Evolutionary conservation across 1,284 basidiomycete species (phyloP).

Genomic region (Schizophyllum amplum): DNA sequence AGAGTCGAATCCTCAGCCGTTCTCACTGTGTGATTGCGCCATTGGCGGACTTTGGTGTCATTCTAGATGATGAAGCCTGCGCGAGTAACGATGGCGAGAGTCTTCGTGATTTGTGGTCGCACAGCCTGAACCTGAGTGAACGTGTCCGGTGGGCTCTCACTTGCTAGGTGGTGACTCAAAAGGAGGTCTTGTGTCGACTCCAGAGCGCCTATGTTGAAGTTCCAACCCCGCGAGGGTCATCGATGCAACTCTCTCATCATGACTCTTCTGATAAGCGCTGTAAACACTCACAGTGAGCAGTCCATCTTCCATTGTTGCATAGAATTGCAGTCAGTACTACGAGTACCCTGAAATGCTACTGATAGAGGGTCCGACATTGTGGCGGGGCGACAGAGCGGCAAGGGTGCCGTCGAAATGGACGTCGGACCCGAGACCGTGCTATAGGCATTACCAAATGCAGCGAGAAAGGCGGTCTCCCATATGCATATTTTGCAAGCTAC

Average conservation of each 20-base stretch:
- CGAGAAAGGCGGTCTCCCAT: not conserved
- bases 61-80: not conserved
- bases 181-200: too few relatives aligned
- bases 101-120: not conserved
- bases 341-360: too few relatives aligned
- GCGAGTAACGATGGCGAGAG: not conserved
- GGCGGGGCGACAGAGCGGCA: not conserved
- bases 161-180: too few relatives aligned
- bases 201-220: too few relatives aligned
- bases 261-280: not conserved
- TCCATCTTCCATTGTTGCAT: too few relatives aligned
- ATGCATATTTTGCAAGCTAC: too few relatives aligned
- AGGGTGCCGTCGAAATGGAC: not conserved
- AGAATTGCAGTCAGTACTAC: too few relatives aligned
- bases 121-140: not conserved
- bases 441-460: not conserved
- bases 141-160: too few relatives aligned
- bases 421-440: not conserved
- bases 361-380: not conserved
- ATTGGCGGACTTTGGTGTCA: not conserved
- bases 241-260: not conserved
- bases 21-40: not conserved
- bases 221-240: too few relatives aligned
- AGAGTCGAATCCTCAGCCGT: not conserved
- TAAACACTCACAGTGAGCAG: too few relatives aligned